Percentiles rank a stretch among this genome's conserved stretches.
Evolutionary conservation across 2,329 filamentous ascomycete genomes (phyloP).

Genomic region (Fusarium sp.): DNA sequence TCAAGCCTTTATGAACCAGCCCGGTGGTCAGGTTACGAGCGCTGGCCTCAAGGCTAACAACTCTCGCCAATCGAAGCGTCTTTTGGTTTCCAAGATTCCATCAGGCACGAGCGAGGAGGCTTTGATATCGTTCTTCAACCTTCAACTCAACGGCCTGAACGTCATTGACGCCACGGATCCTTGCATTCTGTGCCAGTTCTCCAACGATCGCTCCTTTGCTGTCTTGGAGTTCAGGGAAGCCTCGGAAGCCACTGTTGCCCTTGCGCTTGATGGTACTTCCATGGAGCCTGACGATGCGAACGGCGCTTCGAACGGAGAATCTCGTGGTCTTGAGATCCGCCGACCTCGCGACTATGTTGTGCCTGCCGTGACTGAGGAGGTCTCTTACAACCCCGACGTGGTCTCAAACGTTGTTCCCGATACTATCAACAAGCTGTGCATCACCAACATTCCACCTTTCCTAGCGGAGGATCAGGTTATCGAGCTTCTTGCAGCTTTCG

Average conservation of each 20-base stretch:
- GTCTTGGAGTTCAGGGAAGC: constrained; percentile 91
- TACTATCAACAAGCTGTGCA: constrained; percentile 93
- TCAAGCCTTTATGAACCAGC: constrained; percentile 95
- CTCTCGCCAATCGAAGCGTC: constrained; percentile 91
- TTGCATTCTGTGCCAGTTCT: constrained; percentile 85
- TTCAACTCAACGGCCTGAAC: constrained; percentile 97
- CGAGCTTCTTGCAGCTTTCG: constrained; percentile 90
- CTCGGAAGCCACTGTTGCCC: constrained; percentile 88
- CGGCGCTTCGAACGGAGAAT: constrained; percentile 65
- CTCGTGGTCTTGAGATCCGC: constrained; percentile 77
- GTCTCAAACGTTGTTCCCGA: constrained; percentile 87
- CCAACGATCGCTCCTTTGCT: constrained; percentile 83
- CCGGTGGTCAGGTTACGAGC: constrained; percentile 76
- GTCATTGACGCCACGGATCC: constrained; percentile 87
- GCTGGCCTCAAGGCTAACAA: constrained; percentile 92
- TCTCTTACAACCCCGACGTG: constrained; percentile 79
- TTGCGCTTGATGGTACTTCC: constrained; percentile 88
- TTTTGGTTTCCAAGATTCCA: constrained; percentile 89
- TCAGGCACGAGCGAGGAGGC: constrained; percentile 78
- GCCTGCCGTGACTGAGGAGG: constrained; percentile 80
- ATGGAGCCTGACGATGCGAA: constrained; percentile 81
- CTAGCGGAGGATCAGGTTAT: constrained; percentile 92
- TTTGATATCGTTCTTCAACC: constrained; percentile 89
- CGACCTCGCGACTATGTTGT: constrained; percentile 98
- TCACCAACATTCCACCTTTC: constrained; percentile 89